Conservation (phyloP, 345 rosid genomes). For the Salix caprea region DNA sequence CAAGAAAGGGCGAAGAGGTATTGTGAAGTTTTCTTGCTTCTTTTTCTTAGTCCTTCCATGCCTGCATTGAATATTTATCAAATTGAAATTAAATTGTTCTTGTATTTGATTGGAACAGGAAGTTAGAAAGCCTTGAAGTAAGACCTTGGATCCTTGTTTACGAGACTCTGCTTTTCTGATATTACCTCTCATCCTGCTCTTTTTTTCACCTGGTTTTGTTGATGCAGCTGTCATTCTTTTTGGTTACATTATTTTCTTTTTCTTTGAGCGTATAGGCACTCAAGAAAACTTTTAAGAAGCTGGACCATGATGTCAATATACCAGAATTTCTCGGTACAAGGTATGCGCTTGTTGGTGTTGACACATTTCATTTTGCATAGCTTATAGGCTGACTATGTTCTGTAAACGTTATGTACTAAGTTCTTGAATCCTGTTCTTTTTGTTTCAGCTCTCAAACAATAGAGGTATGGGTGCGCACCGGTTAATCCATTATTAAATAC, state of each 20-base stretch:
- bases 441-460: constrained; percentile 28
- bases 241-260: neutral
- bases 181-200: neutral
- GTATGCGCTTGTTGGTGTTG: constrained; percentile 1
- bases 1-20: constrained; percentile 34
- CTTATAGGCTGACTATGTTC: too few relatives aligned
- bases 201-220: neutral
- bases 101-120: constrained; percentile 20
- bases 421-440: neutral
- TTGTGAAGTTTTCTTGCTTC: neutral
- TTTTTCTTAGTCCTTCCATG: neutral
- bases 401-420: neutral
- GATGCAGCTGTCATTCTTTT: neutral
- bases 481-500: neutral
- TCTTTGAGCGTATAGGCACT: constrained; percentile 24
- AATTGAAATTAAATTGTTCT: neutral
- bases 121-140: constrained; percentile 35
- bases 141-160: constrained; percentile 5
- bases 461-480: constrained; percentile 17
- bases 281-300: constrained; percentile 29
- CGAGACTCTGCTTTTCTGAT: neutral
- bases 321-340: constrained; percentile 27
- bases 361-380: neutral
- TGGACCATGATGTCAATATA: constrained; percentile 33
- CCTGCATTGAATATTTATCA: neutral